Base-by-base conservation (phyloP, 441 rosid genomes). In the Jatropha podagrica region DNA sequence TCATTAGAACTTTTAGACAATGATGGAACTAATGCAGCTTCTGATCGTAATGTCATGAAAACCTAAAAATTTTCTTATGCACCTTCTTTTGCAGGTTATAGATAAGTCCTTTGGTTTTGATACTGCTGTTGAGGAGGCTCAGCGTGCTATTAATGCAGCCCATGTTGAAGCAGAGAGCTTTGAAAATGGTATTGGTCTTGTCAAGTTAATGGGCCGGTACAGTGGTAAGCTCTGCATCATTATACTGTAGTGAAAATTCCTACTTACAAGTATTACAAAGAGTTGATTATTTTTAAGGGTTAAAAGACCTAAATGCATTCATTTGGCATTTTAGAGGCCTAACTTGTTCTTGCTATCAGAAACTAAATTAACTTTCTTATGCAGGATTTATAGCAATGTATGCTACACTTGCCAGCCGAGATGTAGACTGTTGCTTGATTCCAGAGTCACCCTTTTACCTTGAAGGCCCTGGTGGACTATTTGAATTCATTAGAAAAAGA, bases 321-420 rank as follows among this genome's bases (percentile, higher is more conserved):
- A 23, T 70, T 52, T 41, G 40, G 23, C 69, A 65, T 18, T 14
- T 18, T 38, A 7, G 26, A 38, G 48, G 4, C 40, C 2, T 42
- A 20, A 41, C 48, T 37, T 3, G 37, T 4, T 55, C 27, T 13
- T 70, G 73, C 64, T 40, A 0, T 27, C 69, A 17, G 23, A 74
- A 55, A 70, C 64, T 40, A 15, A 79, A 26, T 14, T 37, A 17
- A 65, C 44, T 68, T 26, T 10, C 15, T 72, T 38, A 17, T 79
- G 77, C 84, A 93, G 97, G 95, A 76, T 93, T 89, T 76, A 92
- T 91, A 59, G 97, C 96, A 10, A 92, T 91, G 97, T 70, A 91
- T 82, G 97, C 95, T 49, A 88, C 90, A 17, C 87, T 91, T 63
- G 96, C 96, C 12, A 92, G 94, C 84, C 63, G 96, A 75, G 96